These are phyloP conservation scores for Penicillium italicum DNA, from an alignment of 2,329 filamentous ascomycete genomes.

Conservation along the genomic window DNA sequence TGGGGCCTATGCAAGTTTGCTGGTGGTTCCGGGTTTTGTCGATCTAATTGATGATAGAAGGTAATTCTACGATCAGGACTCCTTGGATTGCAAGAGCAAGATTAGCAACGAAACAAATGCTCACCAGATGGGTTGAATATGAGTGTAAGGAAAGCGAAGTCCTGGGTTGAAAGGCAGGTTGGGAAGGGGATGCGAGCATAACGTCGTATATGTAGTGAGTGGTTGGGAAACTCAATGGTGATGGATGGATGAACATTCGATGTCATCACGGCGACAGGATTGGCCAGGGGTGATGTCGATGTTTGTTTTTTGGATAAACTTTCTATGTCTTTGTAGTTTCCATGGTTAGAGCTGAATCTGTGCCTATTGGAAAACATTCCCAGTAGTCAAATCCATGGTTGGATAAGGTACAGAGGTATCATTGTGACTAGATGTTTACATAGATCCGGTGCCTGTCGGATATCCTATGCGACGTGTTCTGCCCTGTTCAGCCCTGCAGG, in stretches of 20 bases:
- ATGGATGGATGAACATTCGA: constrained; percentile 18
- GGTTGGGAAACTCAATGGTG: constrained; percentile 1
- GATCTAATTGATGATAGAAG: not conserved
- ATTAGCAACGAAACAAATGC: not conserved
- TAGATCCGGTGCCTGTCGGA: constrained; percentile 16
- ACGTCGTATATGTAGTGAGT: constrained; percentile 17
- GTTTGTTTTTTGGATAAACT: not conserved
- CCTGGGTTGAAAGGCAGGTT: not conserved
- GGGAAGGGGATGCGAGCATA: not conserved
- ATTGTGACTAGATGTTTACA: constrained; percentile 21
- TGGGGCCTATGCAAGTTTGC: not conserved
- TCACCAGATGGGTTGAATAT: not conserved
- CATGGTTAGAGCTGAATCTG: not conserved
- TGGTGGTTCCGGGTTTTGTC: not conserved
- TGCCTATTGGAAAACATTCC: constrained; percentile 19
- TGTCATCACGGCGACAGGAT: constrained; percentile 17
- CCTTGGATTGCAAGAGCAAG: not conserved
- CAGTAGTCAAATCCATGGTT: constrained; percentile 7
- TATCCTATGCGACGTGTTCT: constrained; percentile 13
- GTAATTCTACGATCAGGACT: not conserved
- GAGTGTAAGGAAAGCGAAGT: not conserved
- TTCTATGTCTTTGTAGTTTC: constrained; percentile 2
- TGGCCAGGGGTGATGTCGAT: not conserved
- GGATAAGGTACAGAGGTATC: constrained; percentile 1
- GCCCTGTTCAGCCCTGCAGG: not conserved